phyloP scores from a whole-genome alignment of 1,284 basidiomycete genomes.

The Phylloporus sp. region DNA sequence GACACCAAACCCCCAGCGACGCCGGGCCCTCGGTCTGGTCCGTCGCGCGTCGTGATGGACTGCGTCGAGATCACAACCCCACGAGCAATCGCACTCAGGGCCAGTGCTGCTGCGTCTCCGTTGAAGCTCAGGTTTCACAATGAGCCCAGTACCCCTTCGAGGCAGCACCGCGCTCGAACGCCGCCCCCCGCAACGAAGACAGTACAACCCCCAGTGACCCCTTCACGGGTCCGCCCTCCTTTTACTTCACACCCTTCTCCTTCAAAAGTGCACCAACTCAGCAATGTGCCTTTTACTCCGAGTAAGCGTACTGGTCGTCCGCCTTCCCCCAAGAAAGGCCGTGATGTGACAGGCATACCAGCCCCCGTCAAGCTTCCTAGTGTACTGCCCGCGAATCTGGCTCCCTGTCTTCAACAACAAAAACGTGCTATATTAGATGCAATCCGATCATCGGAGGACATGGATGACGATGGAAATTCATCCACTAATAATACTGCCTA shows the following conservation, averaged over 20 bases:
- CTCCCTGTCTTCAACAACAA: slow-evolving; percentile 57
- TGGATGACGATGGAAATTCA: slow-evolving; percentile 42
- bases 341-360: slow-evolving; percentile 2
- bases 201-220: slow-evolving; percentile 28
- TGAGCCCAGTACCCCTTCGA: slow-evolving; percentile 34
- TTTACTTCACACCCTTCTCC: slow-evolving; percentile 29
- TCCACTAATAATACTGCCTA: slow-evolving; percentile 59
- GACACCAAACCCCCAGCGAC: slow-evolving; percentile 35
- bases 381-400: slow-evolving; percentile 48
- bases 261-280: slow-evolving; percentile 15
- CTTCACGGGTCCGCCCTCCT: slow-evolving; percentile 37
- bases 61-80: slow-evolving; percentile 50
- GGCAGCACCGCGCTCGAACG: slow-evolving; percentile 7
- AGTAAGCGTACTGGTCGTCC: slow-evolving; percentile 19
- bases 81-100: slow-evolving; percentile 16
- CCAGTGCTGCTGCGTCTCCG: slow-evolving; percentile 25
- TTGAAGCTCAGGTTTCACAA: slow-evolving; percentile 12
- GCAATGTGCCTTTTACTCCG: slow-evolving; percentile 29
- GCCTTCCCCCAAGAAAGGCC: slow-evolving; percentile 27
- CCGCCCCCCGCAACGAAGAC: background rate
- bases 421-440: slow-evolving; percentile 64
- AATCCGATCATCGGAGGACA: slow-evolving; percentile 48
- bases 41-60: slow-evolving; percentile 46
- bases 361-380: slow-evolving; percentile 33
- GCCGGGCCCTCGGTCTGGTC: slow-evolving; percentile 36